Base-by-base conservation (phyloP, 1,139 yeast genomes). In the Torulaspora globosa region DNA sequence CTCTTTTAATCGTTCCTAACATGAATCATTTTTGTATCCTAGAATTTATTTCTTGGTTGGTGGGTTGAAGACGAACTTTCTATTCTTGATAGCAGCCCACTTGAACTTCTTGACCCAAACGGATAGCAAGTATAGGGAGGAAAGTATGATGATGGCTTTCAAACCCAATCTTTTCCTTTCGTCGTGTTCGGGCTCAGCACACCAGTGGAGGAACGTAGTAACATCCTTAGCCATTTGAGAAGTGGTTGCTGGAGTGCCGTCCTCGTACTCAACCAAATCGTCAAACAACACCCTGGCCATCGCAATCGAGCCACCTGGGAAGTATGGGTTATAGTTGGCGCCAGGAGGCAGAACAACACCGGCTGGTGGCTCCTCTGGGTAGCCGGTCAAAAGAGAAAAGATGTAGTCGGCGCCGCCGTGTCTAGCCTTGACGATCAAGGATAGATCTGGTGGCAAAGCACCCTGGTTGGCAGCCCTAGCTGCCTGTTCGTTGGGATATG, bases 191-290 rank as follows among this genome's bases (percentile, higher is more conserved):
- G 99, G 99, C 75, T 89, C 97, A 51, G 97, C 76, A 58, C 97
- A 89, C 98, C 98, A 92, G 79, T 90, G 87, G 71, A 92, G 81
- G 85, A 92, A 92, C 46, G 88, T 80, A 55, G 89, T 75, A 49
- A 92, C 98, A 71, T 92, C 98, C 79, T 92, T 92, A 63, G 99
- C 98, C 97, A 92, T 89, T 76, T 92, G 99, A 49, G 98, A 84
- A 56, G 98, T 84, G 49, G 97, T 82, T 50, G 98, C 97, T 48
- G 96, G 96, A 54, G 98, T 94, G 66, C 98, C 98, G 70, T 92
- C 98, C 69, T 92, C 98, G 72, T 83, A 92, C 76, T 92, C 99
- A 57, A 92, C 97, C 67, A 92, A 77, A 58, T 88, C 98, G 67
- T 92, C 98, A 62, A 89, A 92, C 71, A 92, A 78, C 52, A 90